Base-by-base conservation (phyloP, 1,139 yeast species). In the Eremothecium coryli region DNA sequence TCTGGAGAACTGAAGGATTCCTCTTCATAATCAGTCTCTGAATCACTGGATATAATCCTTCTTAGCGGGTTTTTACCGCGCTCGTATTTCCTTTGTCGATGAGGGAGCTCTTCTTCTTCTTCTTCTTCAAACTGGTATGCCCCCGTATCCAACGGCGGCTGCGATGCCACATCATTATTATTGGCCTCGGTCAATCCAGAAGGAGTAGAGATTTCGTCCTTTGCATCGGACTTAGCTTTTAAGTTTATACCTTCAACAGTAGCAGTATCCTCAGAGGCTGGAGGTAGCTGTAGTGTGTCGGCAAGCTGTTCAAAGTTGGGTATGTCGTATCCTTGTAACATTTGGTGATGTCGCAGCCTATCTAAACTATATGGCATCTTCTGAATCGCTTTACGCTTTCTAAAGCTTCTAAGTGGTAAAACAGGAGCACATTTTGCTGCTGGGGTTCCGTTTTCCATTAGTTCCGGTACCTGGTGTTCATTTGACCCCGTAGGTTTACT, bases 351-450 rank as follows among this genome's bases (percentile, higher is more conserved):
- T 32, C 43, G 50, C 15, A 56, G 40, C 26, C 57, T 45, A 26
- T 56, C 61, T 23, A 56, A 35, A 39, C 58, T 56, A 32, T 56
- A 56, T 2, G 60, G 60, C 48, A 50, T 46, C 35, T 47, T 52
- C 34, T 56, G 60, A 11, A 55, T 53, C 1, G 59, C 59, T 21
- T 45, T 55, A 24, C 61, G 44, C 36, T 50, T 47, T 23, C 60
- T 39, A 12, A 54, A 28, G 9, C 44, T 39, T 38, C 53, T 36
- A n/a, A 11, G 22, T 5, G 22, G 22, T 12, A n/a, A n/a, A n/a
- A n/a, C n/a, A n/a, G n/a, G n/a, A n/a, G n/a, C n/a, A n/a, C n/a
- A n/a, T n/a, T n/a, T n/a, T n/a, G n/a, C n/a, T n/a, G n/a, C n/a
- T n/a, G n/a, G n/a, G n/a, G n/a, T n/a, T n/a, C n/a, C n/a, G n/a